Evolutionary conservation across 306 rosid genomes (phyloP).

Genomic region (Ormosia emarginata): DNA sequence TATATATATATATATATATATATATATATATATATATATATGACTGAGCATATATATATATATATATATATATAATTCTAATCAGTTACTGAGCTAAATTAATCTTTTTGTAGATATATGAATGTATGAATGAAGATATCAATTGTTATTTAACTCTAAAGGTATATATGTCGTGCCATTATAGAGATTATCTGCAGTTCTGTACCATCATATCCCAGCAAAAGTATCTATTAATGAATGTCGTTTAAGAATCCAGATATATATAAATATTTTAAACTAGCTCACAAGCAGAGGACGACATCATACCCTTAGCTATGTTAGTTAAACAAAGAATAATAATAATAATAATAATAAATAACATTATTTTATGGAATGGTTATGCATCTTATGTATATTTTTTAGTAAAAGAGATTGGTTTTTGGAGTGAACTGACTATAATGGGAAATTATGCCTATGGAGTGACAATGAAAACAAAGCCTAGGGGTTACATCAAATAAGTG

Average conservation of each 20-base stretch:
- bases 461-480: neutral
- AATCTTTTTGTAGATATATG: neutral
- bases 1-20: neutral
- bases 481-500: conserved; percentile 30
- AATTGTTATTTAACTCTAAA: neutral
- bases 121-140: neutral
- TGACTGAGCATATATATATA: neutral
- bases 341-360: too few species aligned
- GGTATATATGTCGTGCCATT: neutral
- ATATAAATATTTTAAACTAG: neutral
- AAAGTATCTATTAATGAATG: neutral
- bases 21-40: neutral
- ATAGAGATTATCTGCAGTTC: neutral
- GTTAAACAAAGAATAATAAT: too few species aligned
- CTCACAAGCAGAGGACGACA: neutral
- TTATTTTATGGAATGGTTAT: neutral
- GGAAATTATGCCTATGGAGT: conserved; percentile 16
- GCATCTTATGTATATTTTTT: neutral
- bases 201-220: neutral
- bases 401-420: neutral
- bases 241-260: neutral
- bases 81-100: neutral
- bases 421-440: conserved; percentile 15
- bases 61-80: neutral
- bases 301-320: neutral